These are phyloP conservation scores for Cladosporium sp. DNA, from an alignment of 2,329 filamentous ascomycete species.

Conservation along the genomic window DNA sequence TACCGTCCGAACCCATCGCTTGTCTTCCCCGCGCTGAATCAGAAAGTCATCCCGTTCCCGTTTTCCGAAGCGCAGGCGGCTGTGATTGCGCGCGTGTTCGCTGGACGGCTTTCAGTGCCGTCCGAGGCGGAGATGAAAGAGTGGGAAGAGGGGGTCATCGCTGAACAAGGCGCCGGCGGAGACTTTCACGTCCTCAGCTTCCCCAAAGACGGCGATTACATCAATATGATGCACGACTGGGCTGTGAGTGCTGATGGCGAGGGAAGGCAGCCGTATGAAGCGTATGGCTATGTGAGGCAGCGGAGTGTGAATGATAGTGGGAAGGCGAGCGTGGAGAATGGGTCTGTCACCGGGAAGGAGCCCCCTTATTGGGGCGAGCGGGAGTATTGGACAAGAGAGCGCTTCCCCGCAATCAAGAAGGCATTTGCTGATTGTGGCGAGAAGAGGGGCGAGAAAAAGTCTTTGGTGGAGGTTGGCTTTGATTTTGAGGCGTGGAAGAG, in stretches of 20 bases:
- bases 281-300: background rate
- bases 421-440: constrained; percentile 66
- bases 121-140: constrained; percentile 57
- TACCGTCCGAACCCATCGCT: constrained; percentile 72
- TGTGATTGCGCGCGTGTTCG: constrained; percentile 71
- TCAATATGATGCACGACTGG: constrained; percentile 66
- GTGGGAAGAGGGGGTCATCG: constrained; percentile 56
- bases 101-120: constrained; percentile 65
- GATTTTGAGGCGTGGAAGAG: constrained; percentile 25
- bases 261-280: background rate
- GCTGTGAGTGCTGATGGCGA: constrained; percentile 42
- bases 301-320: background rate
- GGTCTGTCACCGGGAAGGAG: constrained; percentile 55
- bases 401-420: constrained; percentile 66
- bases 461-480: constrained; percentile 65
- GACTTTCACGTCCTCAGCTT: constrained; percentile 54
- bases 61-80: constrained; percentile 75
- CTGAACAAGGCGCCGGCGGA: constrained; percentile 40
- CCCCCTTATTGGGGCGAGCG: constrained; percentile 69
- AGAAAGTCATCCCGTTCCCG: constrained; percentile 85
- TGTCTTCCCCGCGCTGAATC: constrained; percentile 69
- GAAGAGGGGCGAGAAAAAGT: constrained; percentile 52
- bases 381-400: constrained; percentile 66
- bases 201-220: constrained; percentile 63
- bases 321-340: constrained; percentile 3